phyloP scores from a whole-genome alignment of 257 asterid genomes.

The Solanum sejunctum region DNA sequence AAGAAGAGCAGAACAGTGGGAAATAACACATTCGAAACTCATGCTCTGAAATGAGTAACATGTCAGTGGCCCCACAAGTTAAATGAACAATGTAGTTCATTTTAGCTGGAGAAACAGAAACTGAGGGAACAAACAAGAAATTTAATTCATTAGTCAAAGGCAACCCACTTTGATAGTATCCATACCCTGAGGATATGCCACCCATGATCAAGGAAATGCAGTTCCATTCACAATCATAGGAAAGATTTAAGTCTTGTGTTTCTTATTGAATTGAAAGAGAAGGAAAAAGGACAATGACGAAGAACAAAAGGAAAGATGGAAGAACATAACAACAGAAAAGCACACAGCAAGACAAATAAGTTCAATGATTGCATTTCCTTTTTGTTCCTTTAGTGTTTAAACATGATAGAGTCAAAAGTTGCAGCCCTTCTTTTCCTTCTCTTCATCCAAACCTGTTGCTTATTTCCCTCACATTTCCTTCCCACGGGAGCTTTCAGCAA shows the following conservation, averaged over 20 bases:
- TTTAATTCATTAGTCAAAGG: neutral
- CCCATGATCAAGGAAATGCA: neutral
- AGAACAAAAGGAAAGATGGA: neutral
- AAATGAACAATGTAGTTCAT: neutral
- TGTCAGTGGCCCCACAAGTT: neutral
- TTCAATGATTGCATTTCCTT: neutral
- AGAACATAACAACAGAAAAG: neutral
- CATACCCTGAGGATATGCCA: neutral
- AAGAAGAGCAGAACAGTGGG: neutral
- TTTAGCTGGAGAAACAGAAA: neutral
- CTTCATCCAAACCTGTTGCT: neutral
- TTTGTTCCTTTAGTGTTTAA: neutral
- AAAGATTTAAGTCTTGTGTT: neutral
- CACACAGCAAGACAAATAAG: neutral
- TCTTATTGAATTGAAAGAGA: neutral
- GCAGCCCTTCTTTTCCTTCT: neutral
- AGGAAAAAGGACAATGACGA: neutral
- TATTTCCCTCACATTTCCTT: neutral
- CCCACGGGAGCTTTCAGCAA: neutral
- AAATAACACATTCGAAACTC: neutral
- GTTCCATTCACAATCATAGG: neutral
- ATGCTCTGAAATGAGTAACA: neutral
- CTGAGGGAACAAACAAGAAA: neutral
- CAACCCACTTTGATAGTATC: neutral
- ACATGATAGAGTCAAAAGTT: neutral